Conservation (phyloP, 768 basidiomycete species). For the Trichaptum fuscoviolaceum region DNA sequence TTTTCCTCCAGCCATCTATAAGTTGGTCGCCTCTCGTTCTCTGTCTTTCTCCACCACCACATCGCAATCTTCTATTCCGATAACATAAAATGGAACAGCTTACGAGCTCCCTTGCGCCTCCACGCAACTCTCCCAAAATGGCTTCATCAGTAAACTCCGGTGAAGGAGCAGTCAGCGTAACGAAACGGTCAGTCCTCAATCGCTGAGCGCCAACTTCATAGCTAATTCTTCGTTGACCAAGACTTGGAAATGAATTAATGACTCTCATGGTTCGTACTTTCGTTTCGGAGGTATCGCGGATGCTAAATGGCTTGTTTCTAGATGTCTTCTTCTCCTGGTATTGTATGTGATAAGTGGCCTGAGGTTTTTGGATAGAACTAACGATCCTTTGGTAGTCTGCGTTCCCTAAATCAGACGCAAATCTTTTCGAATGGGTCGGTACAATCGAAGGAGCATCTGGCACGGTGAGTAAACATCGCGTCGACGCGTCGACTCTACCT, state of each 20-base stretch:
- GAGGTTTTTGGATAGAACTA: background rate
- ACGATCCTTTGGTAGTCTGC: constrained; percentile 55
- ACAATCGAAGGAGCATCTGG: constrained; percentile 79
- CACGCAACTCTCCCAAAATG: constrained; percentile 54
- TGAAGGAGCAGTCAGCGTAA: constrained; percentile 70
- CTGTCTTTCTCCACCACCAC: constrained; percentile 17
- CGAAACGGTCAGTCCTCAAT: constrained; percentile 57
- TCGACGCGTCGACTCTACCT: constrained; percentile 2
- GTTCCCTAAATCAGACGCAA: constrained; percentile 82
- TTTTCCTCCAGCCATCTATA: background rate
- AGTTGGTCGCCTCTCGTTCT: constrained; percentile 9
- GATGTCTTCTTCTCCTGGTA: constrained; percentile 89
- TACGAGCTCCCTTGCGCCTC: constrained; percentile 55
- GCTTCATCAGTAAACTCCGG: constrained; percentile 44
- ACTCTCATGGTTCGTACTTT: constrained; percentile 66
- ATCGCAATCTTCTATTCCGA: constrained; percentile 17
- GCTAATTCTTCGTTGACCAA: constrained; percentile 22
- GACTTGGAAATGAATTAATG: constrained; percentile 83
- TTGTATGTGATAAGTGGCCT: constrained; percentile 44
- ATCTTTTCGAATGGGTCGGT: constrained; percentile 86
- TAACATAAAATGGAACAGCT: constrained; percentile 62
- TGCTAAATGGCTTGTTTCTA: constrained; percentile 22
- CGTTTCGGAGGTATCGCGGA: background rate
- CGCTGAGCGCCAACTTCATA: constrained; percentile 8
- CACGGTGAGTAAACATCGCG: constrained; percentile 46